Percentiles rank a stretch among this genome's conserved stretches.
These are phyloP conservation scores for Syncephalastrum sp. DNA, from an alignment of 371 early-diverging fungal genomes.

Conservation along the genomic window DNA sequence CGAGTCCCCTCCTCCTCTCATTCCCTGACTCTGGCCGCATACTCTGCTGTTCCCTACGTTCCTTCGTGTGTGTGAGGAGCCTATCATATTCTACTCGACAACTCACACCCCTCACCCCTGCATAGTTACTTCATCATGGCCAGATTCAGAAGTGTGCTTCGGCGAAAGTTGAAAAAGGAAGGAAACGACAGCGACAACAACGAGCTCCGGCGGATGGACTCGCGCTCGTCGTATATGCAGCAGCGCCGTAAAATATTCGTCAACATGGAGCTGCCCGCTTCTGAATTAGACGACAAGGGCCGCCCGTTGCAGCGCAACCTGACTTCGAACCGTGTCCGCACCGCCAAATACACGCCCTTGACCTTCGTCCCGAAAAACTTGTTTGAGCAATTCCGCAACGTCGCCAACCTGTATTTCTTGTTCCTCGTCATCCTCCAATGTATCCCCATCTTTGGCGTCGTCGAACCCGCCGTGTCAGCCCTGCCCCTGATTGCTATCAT, in stretches of 20 bases:
- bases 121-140: too few species aligned
- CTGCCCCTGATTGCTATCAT: slow-evolving; percentile 85
- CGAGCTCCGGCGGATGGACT: slow-evolving; percentile 31
- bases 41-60: too few species aligned
- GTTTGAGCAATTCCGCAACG: slow-evolving; percentile 87
- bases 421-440: slow-evolving; percentile 82
- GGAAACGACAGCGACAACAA: slow-evolving; percentile 10
- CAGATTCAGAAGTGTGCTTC: too few species aligned
- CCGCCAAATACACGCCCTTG: slow-evolving; percentile 81
- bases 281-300: slow-evolving; percentile 31
- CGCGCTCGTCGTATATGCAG: slow-evolving; percentile 46
- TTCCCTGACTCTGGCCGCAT: too few species aligned
- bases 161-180: slow-evolving; percentile 7
- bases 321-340: slow-evolving; percentile 70
- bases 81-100: too few species aligned
- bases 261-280: slow-evolving; percentile 31
- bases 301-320: slow-evolving; percentile 12
- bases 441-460: slow-evolving; percentile 69
- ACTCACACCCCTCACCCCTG: too few species aligned
- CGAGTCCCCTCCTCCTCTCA: too few species aligned
- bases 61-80: too few species aligned
- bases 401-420: slow-evolving; percentile 93
- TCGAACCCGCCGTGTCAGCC: slow-evolving; percentile 76
- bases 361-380: slow-evolving; percentile 93
- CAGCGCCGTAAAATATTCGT: slow-evolving; percentile 38